Percentiles rank a stretch among this genome's conserved stretches.
Evolutionary conservation across 2,329 filamentous ascomycete species (phyloP).

Genomic region (Cordyceps farinosa): DNA sequence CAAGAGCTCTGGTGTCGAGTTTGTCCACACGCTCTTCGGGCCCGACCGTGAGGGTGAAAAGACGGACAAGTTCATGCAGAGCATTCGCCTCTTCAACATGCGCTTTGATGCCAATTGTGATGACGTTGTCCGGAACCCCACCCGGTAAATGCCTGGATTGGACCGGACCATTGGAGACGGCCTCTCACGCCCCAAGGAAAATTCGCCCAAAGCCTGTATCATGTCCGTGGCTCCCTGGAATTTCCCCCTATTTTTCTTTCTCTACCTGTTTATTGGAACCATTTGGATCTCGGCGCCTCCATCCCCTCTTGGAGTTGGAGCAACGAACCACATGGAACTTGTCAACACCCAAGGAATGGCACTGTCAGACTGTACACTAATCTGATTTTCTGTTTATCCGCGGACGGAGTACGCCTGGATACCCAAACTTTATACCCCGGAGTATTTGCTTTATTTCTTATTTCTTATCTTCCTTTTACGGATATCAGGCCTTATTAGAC

Average conservation of each 20-base stretch:
- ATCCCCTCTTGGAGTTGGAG: conserved; percentile 24
- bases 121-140: conserved; percentile 68
- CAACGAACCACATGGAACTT: conserved; percentile 22
- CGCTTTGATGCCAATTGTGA: conserved; percentile 96
- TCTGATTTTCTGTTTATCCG: conserved; percentile 25
- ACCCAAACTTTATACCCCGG: conserved; percentile 23
- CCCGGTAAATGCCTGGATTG: conserved; percentile 39
- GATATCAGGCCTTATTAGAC: conserved; percentile 16
- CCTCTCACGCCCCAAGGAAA: not conserved
- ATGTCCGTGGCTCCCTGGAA: conserved; percentile 14
- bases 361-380: conserved; percentile 29
- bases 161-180: not conserved
- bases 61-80: conserved; percentile 91
- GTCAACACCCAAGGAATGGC: conserved; percentile 24
- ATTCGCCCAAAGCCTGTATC: conserved; percentile 7
- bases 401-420: conserved; percentile 18
- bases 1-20: conserved; percentile 89
- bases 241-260: conserved; percentile 18
- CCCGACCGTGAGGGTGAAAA: conserved; percentile 83
- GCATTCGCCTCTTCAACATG: conserved; percentile 76
- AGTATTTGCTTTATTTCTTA: conserved; percentile 25
- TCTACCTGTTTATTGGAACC: conserved; percentile 21
- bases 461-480: conserved; percentile 24
- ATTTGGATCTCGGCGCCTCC: conserved; percentile 13
- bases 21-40: conserved; percentile 93